Percentiles rank a stretch among this genome's conserved stretches.
Evolutionary conservation across 2,329 filamentous ascomycete genomes (phyloP).

Genomic region (Phialophora verrucosa): DNA sequence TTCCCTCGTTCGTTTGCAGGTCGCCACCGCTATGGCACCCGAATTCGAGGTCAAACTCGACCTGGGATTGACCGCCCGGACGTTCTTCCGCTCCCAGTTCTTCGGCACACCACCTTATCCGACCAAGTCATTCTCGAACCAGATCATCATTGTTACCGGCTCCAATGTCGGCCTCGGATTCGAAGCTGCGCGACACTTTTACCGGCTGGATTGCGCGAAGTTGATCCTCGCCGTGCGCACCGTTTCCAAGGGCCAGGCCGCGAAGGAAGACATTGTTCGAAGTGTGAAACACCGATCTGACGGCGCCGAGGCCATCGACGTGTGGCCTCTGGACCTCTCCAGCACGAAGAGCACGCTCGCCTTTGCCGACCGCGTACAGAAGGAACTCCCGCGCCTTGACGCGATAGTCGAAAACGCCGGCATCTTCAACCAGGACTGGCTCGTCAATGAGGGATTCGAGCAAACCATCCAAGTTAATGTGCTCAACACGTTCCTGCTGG

Average conservation of each 20-base stretch:
- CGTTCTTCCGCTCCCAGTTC: slow-evolving; percentile 36
- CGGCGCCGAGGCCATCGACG: slow-evolving; percentile 45
- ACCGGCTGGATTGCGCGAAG: slow-evolving; percentile 47
- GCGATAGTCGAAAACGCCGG: slow-evolving; percentile 50
- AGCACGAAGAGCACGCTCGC: slow-evolving; percentile 44
- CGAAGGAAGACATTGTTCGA: slow-evolving; percentile 49
- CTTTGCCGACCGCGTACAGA: slow-evolving; percentile 44
- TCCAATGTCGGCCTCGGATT: slow-evolving; percentile 56
- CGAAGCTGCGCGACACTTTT: slow-evolving; percentile 53
- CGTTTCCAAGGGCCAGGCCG: slow-evolving; percentile 52
- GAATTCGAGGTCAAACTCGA: slow-evolving; percentile 27
- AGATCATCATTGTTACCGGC: slow-evolving; percentile 57
- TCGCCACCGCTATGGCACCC: slow-evolving; percentile 21
- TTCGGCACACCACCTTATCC: slow-evolving; percentile 33
- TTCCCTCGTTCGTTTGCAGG: background rate
- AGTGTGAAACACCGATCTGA: slow-evolving; percentile 39
- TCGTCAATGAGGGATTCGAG: slow-evolving; percentile 34
- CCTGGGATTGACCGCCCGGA: slow-evolving; percentile 12
- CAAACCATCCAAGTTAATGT: slow-evolving; percentile 42
- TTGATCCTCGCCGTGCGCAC: slow-evolving; percentile 56
- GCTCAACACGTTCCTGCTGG: slow-evolving; percentile 40
- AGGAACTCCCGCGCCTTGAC: slow-evolving; percentile 44
- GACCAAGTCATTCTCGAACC: slow-evolving; percentile 31
- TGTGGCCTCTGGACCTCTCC: slow-evolving; percentile 55
- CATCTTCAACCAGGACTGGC: slow-evolving; percentile 38